Evolutionary conservation across 2,329 filamentous ascomycete genomes (phyloP).

Genomic region (Fusarium sp.): DNA sequence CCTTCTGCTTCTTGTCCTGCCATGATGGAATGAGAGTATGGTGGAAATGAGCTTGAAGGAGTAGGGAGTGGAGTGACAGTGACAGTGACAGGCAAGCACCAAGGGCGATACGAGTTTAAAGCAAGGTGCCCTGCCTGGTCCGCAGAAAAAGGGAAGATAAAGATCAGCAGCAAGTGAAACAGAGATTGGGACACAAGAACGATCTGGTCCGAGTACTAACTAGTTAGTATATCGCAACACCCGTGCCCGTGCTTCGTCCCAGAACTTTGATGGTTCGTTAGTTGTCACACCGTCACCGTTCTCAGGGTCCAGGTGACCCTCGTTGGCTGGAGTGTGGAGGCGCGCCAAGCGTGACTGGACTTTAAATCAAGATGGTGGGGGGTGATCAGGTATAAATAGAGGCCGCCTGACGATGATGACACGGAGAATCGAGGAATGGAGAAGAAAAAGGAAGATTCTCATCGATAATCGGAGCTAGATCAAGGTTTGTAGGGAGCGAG

Average conservation of each 20-base stretch:
- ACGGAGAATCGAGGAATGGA: not conserved
- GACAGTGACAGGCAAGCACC: constrained; percentile 1
- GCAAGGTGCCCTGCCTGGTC: not conserved
- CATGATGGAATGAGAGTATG: constrained; percentile 38
- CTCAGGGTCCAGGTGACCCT: constrained; percentile 37
- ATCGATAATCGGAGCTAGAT: not conserved
- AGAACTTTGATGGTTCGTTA: constrained; percentile 25
- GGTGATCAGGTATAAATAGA: not conserved
- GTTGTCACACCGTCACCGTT: constrained; percentile 35
- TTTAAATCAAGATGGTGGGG: constrained; percentile 31
- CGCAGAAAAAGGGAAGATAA: not conserved
- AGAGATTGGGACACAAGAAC: constrained; percentile 3
- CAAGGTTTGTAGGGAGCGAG: not conserved
- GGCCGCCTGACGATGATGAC: not conserved
- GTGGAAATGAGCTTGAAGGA: not conserved
- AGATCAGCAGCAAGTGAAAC: not conserved
- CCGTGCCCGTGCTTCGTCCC: constrained; percentile 26
- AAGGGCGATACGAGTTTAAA: not conserved
- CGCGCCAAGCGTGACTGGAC: constrained; percentile 31
- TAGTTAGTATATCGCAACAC: constrained; percentile 9
- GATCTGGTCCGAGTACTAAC: not conserved
- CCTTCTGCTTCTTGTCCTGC: constrained; percentile 41
- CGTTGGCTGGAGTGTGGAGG: constrained; percentile 18
- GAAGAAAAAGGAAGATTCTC: not conserved
- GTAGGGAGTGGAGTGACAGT: not conserved